Conservation (phyloP, 1,139 yeast species). For the Torulaspora globosa region DNA sequence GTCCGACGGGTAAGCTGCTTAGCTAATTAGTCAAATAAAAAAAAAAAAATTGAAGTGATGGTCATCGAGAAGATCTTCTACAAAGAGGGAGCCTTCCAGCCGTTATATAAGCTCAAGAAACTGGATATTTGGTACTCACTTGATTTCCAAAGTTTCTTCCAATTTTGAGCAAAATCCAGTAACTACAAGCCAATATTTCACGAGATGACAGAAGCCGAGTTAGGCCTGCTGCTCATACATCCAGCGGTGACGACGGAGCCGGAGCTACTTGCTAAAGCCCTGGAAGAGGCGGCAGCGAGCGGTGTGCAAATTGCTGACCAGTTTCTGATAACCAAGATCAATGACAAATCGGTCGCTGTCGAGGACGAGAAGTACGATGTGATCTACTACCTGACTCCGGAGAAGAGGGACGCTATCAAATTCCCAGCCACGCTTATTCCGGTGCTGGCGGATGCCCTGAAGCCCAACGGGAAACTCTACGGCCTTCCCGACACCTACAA, state of each 20-base stretch:
- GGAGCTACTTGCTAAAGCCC: constrained; percentile 42
- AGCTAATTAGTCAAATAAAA: neutral
- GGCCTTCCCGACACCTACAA: constrained; percentile 34
- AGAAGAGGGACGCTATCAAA: constrained; percentile 34
- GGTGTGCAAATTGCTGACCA: constrained; percentile 28
- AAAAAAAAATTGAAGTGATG: neutral
- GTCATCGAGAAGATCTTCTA: neutral
- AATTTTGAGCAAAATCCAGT: neutral
- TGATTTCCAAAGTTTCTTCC: neutral
- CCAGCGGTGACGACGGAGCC: constrained; percentile 70
- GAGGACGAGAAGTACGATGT: constrained; percentile 44
- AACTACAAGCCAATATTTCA: neutral
- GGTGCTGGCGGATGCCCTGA: constrained; percentile 25
- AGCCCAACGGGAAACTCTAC: constrained; percentile 25
- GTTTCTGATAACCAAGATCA: constrained; percentile 61
- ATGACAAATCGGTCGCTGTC: constrained; percentile 52
- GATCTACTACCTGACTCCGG: constrained; percentile 60
- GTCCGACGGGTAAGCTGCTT: neutral
- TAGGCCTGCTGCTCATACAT: constrained; percentile 55
- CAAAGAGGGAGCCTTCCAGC: neutral
- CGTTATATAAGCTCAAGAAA: neutral
- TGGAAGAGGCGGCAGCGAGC: constrained; percentile 34
- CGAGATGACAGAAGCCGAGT: constrained; percentile 27
- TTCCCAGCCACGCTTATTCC: constrained; percentile 33
- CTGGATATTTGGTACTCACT: neutral